Percentiles rank a stretch among this genome's conserved stretches.
Conservation (phyloP, 352 stramenopile species). For the Paralagenidium karlingii region DNA sequence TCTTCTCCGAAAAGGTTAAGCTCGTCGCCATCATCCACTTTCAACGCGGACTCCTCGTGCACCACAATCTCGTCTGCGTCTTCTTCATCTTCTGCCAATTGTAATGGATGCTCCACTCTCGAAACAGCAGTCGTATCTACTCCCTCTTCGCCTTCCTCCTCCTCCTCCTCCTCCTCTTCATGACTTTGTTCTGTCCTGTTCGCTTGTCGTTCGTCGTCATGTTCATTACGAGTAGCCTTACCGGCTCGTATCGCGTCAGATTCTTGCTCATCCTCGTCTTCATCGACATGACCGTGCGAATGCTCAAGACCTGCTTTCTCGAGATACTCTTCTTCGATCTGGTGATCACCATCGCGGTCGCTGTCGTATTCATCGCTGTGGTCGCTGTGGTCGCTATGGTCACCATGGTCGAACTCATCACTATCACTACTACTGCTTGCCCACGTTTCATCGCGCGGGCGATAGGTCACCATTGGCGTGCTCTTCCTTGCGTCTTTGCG, state of each 20-base stretch:
- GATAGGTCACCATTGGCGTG: constrained; percentile 18
- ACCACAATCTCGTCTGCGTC: too few relatives aligned
- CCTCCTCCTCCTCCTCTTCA: constrained; percentile 20
- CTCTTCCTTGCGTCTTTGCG: constrained; percentile 50
- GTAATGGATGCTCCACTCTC: too few relatives aligned
- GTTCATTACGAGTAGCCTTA: constrained; percentile 8
- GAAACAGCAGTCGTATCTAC: constrained; percentile 5
- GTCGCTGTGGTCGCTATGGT: neutral
- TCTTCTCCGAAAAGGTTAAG: too few relatives aligned
- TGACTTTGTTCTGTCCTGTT: constrained; percentile 20
- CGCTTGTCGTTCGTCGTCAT: constrained; percentile 9
- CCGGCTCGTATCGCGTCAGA: neutral
- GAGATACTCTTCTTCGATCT: constrained; percentile 1
- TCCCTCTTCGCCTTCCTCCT: constrained; percentile 11
- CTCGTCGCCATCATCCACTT: too few relatives aligned
- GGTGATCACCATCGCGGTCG: constrained; percentile 1
- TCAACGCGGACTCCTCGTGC: too few relatives aligned
- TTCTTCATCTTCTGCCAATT: constrained; percentile 23
- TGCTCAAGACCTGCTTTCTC: too few relatives aligned
- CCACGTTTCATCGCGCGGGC: constrained; percentile 7
- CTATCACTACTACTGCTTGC: neutral
- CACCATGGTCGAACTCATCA: constrained; percentile 8
- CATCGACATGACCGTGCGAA: neutral
- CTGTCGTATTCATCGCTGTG: neutral
- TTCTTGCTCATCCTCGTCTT: neutral